Evolutionary conservation across 1,139 yeast species (phyloP).

Genomic region (Diutina scorzettiae): DNA sequence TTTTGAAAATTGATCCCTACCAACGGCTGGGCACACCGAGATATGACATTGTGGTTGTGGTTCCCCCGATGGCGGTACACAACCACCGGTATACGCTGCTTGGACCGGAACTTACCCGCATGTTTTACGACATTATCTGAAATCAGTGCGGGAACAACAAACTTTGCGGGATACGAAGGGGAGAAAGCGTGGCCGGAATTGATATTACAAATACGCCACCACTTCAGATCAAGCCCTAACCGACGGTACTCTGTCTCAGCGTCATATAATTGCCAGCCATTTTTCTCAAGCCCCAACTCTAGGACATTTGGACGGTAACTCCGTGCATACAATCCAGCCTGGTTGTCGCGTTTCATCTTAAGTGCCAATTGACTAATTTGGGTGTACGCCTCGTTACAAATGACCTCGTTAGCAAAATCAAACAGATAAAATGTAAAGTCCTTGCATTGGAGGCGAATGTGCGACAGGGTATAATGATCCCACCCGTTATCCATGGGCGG

Average conservation of each 20-base stretch:
- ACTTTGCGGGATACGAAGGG: slow-evolving; percentile 57
- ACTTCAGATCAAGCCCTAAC: slow-evolving; percentile 31
- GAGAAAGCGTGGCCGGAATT: slow-evolving; percentile 61
- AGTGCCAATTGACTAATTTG: slow-evolving; percentile 55
- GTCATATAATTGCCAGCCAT: slow-evolving; percentile 68
- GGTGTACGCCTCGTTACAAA: slow-evolving; percentile 62
- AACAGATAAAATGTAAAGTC: slow-evolving; percentile 82
- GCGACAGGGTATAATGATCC: slow-evolving; percentile 39
- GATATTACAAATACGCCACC: slow-evolving; percentile 61
- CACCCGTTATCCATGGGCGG: slow-evolving; percentile 7
- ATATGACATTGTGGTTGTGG: slow-evolving; percentile 64
- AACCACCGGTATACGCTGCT: slow-evolving; percentile 71
- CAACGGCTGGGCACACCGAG: slow-evolving; percentile 86
- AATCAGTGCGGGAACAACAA: slow-evolving; percentile 62
- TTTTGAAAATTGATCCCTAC: slow-evolving; percentile 77
- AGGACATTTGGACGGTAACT: slow-evolving; percentile 39
- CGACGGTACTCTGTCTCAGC: slow-evolving; percentile 55
- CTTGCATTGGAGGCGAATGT: slow-evolving; percentile 62
- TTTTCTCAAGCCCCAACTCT: slow-evolving; percentile 46
- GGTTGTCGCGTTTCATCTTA: slow-evolving; percentile 18
- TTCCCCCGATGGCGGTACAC: slow-evolving; percentile 54
- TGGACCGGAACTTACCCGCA: slow-evolving; percentile 78
- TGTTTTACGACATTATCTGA: slow-evolving; percentile 76
- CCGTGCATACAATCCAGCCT: slow-evolving; percentile 37
- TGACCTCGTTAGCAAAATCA: slow-evolving; percentile 49